Evolutionary conservation across 2,329 filamentous ascomycete species (phyloP).

Genomic region (Aspergillus sp.): DNA sequence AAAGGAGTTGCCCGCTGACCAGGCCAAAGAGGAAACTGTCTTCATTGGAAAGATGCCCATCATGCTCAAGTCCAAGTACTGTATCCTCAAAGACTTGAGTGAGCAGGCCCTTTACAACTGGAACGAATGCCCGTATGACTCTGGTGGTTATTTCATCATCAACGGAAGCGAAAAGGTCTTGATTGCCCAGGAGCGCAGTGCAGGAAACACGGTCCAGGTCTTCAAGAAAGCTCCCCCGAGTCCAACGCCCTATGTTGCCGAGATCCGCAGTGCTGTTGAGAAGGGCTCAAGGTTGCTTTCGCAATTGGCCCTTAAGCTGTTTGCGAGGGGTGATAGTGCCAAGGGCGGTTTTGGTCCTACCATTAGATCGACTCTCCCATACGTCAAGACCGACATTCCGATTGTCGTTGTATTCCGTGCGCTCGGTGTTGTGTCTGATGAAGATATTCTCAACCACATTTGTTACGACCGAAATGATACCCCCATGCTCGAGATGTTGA

Average conservation of each 20-base stretch:
- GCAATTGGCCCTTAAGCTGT: constrained; percentile 87
- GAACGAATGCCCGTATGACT: constrained; percentile 97
- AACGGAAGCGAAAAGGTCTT: constrained; percentile 98
- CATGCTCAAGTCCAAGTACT: constrained; percentile 97
- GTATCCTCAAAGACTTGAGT: constrained; percentile 79
- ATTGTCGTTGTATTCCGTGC: constrained; percentile 96
- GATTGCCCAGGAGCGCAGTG: constrained; percentile 96
- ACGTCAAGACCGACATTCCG: constrained; percentile 90
- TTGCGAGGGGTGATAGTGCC: constrained; percentile 79
- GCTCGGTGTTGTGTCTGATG: constrained; percentile 92
- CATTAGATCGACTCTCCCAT: constrained; percentile 88
- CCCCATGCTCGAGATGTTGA: constrained; percentile 96
- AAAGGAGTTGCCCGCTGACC: constrained; percentile 49
- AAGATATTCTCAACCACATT: constrained; percentile 97
- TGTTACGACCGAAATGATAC: constrained; percentile 95
- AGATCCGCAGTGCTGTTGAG: constrained; percentile 94
- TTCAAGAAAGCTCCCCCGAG: constrained; percentile 97
- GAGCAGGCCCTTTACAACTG: constrained; percentile 87
- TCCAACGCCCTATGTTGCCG: constrained; percentile 88
- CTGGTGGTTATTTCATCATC: constrained; percentile 98
- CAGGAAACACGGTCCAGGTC: constrained; percentile 97
- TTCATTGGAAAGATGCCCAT: constrained; percentile 96
- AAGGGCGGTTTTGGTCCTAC: constrained; percentile 83
- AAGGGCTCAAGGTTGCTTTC: constrained; percentile 95
- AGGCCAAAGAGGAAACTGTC: constrained; percentile 70